phyloP scores from a whole-genome alignment of 108 stramenopile genomes.

The Cylindrotheca closterium region DNA sequence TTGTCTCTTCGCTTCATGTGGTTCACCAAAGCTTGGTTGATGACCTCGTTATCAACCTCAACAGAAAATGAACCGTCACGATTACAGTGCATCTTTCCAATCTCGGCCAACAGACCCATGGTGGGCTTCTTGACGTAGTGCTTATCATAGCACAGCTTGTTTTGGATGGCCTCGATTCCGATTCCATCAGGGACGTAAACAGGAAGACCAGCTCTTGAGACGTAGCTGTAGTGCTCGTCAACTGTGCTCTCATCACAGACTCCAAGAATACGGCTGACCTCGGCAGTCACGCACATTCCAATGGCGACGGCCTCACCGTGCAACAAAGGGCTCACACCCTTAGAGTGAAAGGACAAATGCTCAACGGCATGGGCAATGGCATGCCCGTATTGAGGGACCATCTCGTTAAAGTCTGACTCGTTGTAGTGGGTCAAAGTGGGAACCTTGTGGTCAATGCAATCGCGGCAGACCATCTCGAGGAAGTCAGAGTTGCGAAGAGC shows the following conservation, averaged over 20 bases:
- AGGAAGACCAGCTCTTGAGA: conserved; percentile 24
- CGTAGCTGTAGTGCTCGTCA: conserved; percentile 29
- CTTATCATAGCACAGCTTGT: conserved; percentile 38
- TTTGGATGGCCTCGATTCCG: conserved; percentile 17
- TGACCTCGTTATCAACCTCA: conserved; percentile 15
- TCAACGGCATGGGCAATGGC: conserved; percentile 38
- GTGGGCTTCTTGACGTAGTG: conserved; percentile 28
- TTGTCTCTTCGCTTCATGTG: conserved; percentile 23
- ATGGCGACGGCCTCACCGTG: conserved; percentile 47
- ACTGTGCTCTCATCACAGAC: conserved; percentile 20
- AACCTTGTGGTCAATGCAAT: conserved; percentile 38
- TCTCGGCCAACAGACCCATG: conserved; percentile 31
- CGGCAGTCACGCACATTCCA: conserved; percentile 37
- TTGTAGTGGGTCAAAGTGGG: conserved; percentile 34
- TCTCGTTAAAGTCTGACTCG: conserved; percentile 36
- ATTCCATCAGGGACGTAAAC: conserved; percentile 15
- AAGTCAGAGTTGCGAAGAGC: conserved; percentile 21
- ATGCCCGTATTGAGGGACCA: conserved; percentile 41
- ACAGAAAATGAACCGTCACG: conserved; percentile 25
- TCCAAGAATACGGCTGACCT: conserved; percentile 24
- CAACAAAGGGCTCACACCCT: conserved; percentile 16
- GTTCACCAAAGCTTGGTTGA: conserved; percentile 6
- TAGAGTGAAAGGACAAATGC: conserved; percentile 31
- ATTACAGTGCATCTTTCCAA: conserved; percentile 31
- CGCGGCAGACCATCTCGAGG: conserved; percentile 26